phyloP scores from a whole-genome alignment of 768 basidiomycete genomes.

The Chalciporus piperatus region DNA sequence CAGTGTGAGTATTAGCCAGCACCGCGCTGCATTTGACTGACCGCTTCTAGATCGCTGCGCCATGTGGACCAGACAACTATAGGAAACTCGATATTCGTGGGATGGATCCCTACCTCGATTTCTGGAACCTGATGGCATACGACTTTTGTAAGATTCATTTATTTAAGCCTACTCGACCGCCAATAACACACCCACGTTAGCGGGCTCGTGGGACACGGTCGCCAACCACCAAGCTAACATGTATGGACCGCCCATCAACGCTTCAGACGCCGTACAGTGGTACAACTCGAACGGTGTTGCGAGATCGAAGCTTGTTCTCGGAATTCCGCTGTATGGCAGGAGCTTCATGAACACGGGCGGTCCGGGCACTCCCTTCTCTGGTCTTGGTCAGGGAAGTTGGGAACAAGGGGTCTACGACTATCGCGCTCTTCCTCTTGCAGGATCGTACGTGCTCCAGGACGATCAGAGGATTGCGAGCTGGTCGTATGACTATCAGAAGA shows the following conservation, averaged over 20 bases:
- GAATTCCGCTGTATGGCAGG: conserved; percentile 91
- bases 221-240: conserved; percentile 88
- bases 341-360: conserved; percentile 86
- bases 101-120: conserved; percentile 87
- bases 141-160: conserved; percentile 60
- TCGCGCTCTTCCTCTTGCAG: conserved; percentile 79
- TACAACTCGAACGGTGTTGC: conserved; percentile 72
- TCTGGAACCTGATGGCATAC: conserved; percentile 98
- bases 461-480: conserved; percentile 72
- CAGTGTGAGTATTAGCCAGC: conserved; percentile 51
- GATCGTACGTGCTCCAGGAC: conserved; percentile 64
- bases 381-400: conserved; percentile 88
- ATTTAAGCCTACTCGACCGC: conserved; percentile 16
- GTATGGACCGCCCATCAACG: conserved; percentile 63
- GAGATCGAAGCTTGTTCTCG: conserved; percentile 80
- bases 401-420: conserved; percentile 93
- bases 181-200: conserved; percentile 33
- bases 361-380: conserved; percentile 74
- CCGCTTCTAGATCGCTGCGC: conserved; percentile 73
- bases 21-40: neutral
- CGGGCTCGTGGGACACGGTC: conserved; percentile 71
- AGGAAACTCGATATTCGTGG: conserved; percentile 71
- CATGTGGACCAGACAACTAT: conserved; percentile 88
- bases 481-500: conserved; percentile 69
- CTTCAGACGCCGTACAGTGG: conserved; percentile 61